A percentile compares a stretch with the other conserved stretches of the same genome.
Conservation (phyloP, 768 basidiomycete species). For the Tulasnella sp. region DNA sequence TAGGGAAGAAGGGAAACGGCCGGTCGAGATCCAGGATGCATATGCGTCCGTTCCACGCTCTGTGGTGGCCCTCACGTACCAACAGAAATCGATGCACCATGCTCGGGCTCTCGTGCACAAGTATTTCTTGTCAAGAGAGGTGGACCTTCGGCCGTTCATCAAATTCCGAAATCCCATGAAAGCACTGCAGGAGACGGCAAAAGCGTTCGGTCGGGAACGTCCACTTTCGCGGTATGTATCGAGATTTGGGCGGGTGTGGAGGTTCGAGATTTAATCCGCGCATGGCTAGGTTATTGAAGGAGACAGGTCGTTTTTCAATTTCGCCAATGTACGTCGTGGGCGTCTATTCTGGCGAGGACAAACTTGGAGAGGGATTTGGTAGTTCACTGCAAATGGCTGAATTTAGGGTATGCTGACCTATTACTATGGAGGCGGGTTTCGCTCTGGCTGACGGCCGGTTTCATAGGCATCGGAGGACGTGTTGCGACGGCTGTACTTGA, state of each 20-base stretch:
- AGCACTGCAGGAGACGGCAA: conserved; percentile 58
- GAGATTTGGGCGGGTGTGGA: too few species aligned
- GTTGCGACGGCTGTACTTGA: conserved; percentile 70
- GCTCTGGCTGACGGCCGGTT: neutral
- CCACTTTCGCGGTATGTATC: conserved; percentile 52
- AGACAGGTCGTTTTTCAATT: conserved; percentile 83
- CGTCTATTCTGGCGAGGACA: conserved; percentile 67
- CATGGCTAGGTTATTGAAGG: conserved; percentile 68
- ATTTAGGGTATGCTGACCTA: conserved; percentile 49
- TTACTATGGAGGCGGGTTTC: neutral
- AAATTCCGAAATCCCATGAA: conserved; percentile 76
- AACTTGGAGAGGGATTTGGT: conserved; percentile 92
- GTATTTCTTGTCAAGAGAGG: conserved; percentile 74
- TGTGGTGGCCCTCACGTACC: conserved; percentile 78
- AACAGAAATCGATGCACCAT: conserved; percentile 67
- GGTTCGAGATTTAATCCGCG: too few species aligned
- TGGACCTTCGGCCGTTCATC: conserved; percentile 67
- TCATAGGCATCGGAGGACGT: conserved; percentile 74
- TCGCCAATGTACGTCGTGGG: conserved; percentile 95
- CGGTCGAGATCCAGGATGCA: conserved; percentile 69
- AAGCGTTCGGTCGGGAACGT: conserved; percentile 51
- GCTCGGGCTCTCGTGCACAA: conserved; percentile 84
- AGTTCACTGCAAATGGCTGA: conserved; percentile 91
- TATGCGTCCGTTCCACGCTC: conserved; percentile 79
- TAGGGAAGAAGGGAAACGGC: conserved; percentile 24